A percentile compares a stretch with the other conserved stretches of the same genome.
These are phyloP conservation scores for Fomitopsis betulina DNA, from an alignment of 1,284 basidiomycete species.

Conservation along the genomic window DNA sequence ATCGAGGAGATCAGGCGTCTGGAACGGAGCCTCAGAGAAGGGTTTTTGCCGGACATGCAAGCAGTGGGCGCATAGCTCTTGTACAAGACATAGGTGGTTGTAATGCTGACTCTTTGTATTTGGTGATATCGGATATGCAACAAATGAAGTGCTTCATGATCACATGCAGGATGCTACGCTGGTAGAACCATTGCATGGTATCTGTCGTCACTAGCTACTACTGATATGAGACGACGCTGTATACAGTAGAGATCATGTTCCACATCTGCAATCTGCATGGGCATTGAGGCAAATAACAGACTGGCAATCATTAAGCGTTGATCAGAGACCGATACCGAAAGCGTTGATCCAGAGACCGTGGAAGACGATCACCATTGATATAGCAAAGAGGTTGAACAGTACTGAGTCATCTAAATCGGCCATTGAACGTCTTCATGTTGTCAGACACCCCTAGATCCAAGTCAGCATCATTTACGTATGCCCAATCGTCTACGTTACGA, in stretches of 20 bases:
- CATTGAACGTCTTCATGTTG: slow-evolving; percentile 66
- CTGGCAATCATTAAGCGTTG: not conserved
- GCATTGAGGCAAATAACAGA: not conserved
- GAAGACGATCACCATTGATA: slow-evolving; percentile 60
- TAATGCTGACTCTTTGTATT: slow-evolving; percentile 30
- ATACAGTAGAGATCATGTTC: too few species aligned
- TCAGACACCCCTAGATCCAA: slow-evolving; percentile 51
- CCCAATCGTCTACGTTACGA: slow-evolving; percentile 23
- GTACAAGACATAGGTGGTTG: slow-evolving; percentile 22
- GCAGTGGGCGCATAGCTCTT: slow-evolving; percentile 60
- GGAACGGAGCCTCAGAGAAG: slow-evolving; percentile 85
- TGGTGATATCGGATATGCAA: not conserved
- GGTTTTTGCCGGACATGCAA: slow-evolving; percentile 75
- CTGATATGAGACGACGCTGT: too few species aligned
- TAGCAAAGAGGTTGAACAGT: slow-evolving; percentile 60
- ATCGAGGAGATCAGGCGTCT: slow-evolving; percentile 88
- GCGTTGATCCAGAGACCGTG: slow-evolving; percentile 73
- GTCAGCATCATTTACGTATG: not conserved
- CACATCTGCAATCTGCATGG: too few species aligned
- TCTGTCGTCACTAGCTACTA: too few species aligned
- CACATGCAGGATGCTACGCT: not conserved
- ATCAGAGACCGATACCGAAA: slow-evolving; percentile 31
- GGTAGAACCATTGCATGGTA: not conserved
- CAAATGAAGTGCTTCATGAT: not conserved
- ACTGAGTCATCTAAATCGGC: slow-evolving; percentile 60